Base-by-base conservation (phyloP, 495 filamentous ascomycete species). In the Penicillium flavigenum region DNA sequence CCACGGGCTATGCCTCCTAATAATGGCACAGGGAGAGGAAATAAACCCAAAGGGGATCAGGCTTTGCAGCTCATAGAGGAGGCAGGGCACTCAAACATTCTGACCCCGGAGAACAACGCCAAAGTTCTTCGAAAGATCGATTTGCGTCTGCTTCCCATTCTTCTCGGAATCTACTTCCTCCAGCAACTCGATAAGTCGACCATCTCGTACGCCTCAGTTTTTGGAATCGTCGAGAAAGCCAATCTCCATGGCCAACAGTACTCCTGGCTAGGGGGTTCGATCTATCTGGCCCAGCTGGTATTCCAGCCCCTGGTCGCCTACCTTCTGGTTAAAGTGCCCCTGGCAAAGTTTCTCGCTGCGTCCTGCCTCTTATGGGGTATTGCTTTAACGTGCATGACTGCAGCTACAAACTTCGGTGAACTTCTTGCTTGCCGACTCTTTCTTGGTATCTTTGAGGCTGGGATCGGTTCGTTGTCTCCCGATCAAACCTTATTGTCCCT, bases 311-410 rank as follows among this genome's bases (percentile, higher is more conserved):
- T 75, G 31, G 65, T 75, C 3, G 71, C 74, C 1, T 76, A 76
- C 26, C 60, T 68, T 6, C 54, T 76, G 41, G 71, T 76, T 49
- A 76, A 74, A 45, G 63, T 76, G 11, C 72, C 69, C 1, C 47
- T 75, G 31, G 74, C 66, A 14, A 82, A 81, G 58, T 86, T 86
- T 46, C 73, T 87, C 4, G 76, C 79, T 9, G 76, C 79, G 24
- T 84, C 81, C 31, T 82, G 81, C 44, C 65, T 87, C 17, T 69
- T 80, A 11, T 88, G 85, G 86, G 85, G 85, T 2, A 68, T 76
- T 9, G 64, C 78, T 29, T 62, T 87, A 71, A 76, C 60, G 60
- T 78, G 70, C 73, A 85, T 70, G 85, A 69, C 85, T 1, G 79
- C 82, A 1, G 81, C 80, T 41, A 76, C 74, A 22, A 77, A 68